Base-by-base conservation (phyloP, 2,329 filamentous ascomycete species). In the Microsporum canis region DNA sequence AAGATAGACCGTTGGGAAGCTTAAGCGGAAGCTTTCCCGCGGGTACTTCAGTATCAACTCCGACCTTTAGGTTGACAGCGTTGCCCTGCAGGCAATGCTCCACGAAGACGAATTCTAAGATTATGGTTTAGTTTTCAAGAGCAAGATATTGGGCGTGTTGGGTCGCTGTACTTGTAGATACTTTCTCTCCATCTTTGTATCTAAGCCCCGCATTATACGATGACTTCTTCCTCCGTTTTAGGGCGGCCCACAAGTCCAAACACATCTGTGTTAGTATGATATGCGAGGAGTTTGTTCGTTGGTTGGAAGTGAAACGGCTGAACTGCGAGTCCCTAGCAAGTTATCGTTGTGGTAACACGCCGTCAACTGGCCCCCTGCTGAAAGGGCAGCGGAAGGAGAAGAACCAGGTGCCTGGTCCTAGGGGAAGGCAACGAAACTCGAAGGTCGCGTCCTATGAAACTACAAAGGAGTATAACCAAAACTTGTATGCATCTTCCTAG, bases 61-160 rank as follows among this genome's bases (percentile, higher is more conserved):
- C 57, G 12, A 59, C 29, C 23, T 43, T 59, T 12, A 59, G 31
- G 38, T 27, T 6, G 8, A 59, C n/a, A 34, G 41, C 29, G 38
- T 59, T 41, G 2, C 57, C 57, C 12, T 41, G 41, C 31, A 41
- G 14, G 12, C 38, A 34, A 59, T 59, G 57, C 29, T 59, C 57
- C n/a, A 17, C 57, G 33, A 47, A 59, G 57, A 34, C 12, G 23
- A 59, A 59, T 59, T 59, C 57, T 59, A 47, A 10, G 27, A 3
- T 12, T 6, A 34, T 5, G 10, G n/a, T 53, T 53, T 34, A 53
- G 49, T n/a, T 53, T 34, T 31, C 5, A 33, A 4, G 6, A 34
- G 27, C 12, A 31, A 23, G 27, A 14, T 10, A 53, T 23, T 23
- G 17, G 27, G 10, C 31, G 17, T 34, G n/a, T 31, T 4, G 14